These are phyloP conservation scores for Mycena maculata DNA, from an alignment of 768 basidiomycete genomes.

Conservation along the genomic window DNA sequence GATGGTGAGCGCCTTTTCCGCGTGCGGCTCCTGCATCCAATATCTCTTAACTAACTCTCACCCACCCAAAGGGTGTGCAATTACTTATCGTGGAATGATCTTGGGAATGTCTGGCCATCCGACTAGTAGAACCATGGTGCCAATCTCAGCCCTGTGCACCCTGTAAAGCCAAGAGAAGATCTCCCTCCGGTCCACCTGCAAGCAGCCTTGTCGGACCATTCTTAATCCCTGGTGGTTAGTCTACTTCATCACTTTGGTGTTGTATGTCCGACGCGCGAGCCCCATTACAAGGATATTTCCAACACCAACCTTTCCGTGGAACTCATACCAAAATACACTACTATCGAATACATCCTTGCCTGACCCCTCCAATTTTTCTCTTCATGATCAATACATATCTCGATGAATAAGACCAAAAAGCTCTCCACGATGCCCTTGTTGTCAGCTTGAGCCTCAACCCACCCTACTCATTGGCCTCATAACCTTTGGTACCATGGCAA, in stretches of 20 bases:
- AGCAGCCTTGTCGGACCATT: conserved; percentile 96
- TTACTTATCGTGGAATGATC: no score
- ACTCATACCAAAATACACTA: conserved; percentile 97
- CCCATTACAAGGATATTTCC: conserved; percentile 98
- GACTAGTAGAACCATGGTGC: conserved; percentile 96
- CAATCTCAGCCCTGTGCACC: conserved; percentile 97
- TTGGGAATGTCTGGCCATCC: conserved; percentile 99
- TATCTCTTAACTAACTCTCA: not conserved
- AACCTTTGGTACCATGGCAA: no score
- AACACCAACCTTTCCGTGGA: conserved; percentile 97
- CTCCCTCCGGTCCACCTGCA: conserved; percentile 99
- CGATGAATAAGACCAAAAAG: conserved; percentile 95
- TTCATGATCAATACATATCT: conserved; percentile 98
- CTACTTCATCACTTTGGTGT: conserved; percentile 2
- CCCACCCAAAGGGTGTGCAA: conserved; percentile 75
- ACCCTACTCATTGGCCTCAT: conserved; percentile 93
- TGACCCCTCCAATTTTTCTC: conserved; percentile 96
- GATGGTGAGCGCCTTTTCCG: no score
- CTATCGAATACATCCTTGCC: conserved; percentile 98
- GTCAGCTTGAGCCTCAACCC: conserved; percentile 94
- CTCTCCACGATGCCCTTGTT: conserved; percentile 93
- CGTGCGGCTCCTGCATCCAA: not conserved
- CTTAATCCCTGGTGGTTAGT: conserved; percentile 95
- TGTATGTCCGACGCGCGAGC: not conserved
- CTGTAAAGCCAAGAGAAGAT: conserved; percentile 93